Conservation (phyloP, 1,284 basidiomycete species). For the Chondrostereum purpureum region DNA sequence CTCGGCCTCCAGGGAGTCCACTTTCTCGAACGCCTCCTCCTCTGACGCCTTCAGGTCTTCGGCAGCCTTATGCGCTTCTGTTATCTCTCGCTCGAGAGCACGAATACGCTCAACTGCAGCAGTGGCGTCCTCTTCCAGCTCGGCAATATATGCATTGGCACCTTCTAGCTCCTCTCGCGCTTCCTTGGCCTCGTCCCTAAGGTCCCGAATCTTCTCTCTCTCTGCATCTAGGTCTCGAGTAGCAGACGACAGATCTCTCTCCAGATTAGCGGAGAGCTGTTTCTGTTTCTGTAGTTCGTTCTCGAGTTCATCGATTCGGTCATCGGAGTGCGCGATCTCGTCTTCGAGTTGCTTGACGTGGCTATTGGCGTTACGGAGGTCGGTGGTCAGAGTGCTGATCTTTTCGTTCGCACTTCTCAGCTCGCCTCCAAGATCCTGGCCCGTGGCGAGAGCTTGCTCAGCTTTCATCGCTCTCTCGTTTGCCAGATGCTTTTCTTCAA, state of each 20-base stretch:
- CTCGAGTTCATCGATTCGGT: conserved; percentile 45
- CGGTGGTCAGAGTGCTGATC: conserved; percentile 43
- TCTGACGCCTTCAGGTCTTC: conserved; percentile 37
- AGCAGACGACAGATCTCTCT: conserved; percentile 31
- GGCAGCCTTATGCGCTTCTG: conserved; percentile 37
- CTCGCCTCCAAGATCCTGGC: conserved; percentile 58
- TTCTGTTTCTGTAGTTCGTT: conserved; percentile 46
- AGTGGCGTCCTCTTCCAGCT: conserved; percentile 48
- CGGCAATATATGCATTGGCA: conserved; percentile 42
- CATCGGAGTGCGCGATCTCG: conserved; percentile 41
- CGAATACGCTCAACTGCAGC: conserved; percentile 42
- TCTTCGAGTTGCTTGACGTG: conserved; percentile 54
- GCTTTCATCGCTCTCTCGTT: conserved; percentile 54
- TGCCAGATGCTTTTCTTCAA: conserved; percentile 48
- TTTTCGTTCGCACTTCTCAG: conserved; percentile 57
- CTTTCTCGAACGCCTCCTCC: conserved; percentile 39
- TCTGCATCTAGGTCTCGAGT: conserved; percentile 31
- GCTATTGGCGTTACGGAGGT: conserved; percentile 49
- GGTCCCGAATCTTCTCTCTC: conserved; percentile 18
- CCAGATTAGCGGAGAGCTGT: conserved; percentile 31
- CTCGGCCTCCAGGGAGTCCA: conserved; percentile 48
- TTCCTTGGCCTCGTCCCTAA: conserved; percentile 25
- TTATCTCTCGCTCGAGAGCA: conserved; percentile 45
- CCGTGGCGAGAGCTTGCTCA: conserved; percentile 50
- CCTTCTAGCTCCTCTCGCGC: conserved; percentile 33